Evolutionary conservation across 192 early-diverging fungal genomes (phyloP), one percentile per base, ranked within the genome.

Genomic region (Coemansia sp.): DNA sequence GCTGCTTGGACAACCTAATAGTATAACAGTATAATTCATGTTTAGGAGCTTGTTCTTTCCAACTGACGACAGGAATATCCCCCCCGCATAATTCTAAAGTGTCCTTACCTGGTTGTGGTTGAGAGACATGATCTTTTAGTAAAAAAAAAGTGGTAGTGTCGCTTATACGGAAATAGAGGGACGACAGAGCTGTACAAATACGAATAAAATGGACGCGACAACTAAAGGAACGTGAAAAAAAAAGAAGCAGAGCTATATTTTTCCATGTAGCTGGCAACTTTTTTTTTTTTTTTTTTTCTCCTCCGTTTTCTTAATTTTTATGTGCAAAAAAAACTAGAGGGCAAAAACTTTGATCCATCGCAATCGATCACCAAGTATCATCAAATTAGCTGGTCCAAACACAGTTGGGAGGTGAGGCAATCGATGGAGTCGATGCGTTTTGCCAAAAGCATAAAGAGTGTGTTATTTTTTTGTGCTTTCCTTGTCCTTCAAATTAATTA

Each of bases 1-100:
- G 74, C 64, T 34, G 85, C 80, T 65, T 79, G 79, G 49, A 67
- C 51, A 10, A 80, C 77, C 82, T 84, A 79, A n/a, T 20, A 57
- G 24, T 44, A 18, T 7, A 67, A 5, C 2, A 43, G 49, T 1
- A 18, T 13, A 55, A 8, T 33, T 40, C 9, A 22, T 12, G 31
- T 46, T 36, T 47, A 20, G 46, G 13, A 44, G 22, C 24, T 22
- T 54, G 6, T 40, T 52, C 13, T 11, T 54, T 29, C 7, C 5
- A 57, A 24, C 57, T 8, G 5, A 59, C 13, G 31, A 16, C 57
- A 34, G 4, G 33, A 8, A 59, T 0, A 1, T 24, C n/a, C 24
- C 24, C 24, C 11, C 15, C 15, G 15, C 24, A 8, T 33, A 34
- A 59, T 34, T 59, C 13, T 16, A 16, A 16, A 15, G 57, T 18